phyloP scores from a whole-genome alignment of 2,329 filamentous ascomycete species.

The Cladosporium cucumerinum region DNA sequence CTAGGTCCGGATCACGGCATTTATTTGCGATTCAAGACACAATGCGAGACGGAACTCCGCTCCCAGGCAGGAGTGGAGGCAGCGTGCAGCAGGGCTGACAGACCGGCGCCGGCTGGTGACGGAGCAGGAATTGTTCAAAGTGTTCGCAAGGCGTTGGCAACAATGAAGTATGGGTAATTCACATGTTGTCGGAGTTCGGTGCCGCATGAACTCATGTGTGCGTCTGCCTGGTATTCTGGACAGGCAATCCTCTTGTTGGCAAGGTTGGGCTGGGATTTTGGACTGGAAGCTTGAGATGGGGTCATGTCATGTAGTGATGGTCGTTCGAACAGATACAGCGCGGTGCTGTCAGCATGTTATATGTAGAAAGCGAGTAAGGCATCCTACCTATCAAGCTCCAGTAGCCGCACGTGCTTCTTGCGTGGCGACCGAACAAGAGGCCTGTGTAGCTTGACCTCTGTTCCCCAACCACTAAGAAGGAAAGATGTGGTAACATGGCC shows the following conservation, averaged over 20 bases:
- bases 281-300: too few species aligned
- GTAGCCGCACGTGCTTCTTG: background rate
- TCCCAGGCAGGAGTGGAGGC: background rate
- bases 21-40: background rate
- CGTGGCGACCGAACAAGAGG: too few species aligned
- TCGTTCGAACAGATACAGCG: too few species aligned
- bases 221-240: too few species aligned
- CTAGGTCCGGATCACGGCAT: background rate
- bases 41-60: background rate
- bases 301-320: too few species aligned
- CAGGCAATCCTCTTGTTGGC: too few species aligned
- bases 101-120: background rate
- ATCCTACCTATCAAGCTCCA: background rate
- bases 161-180: background rate
- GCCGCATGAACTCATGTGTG: too few species aligned
- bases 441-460: background rate
- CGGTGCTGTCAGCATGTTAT: background rate
- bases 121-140: background rate
- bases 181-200: too few species aligned
- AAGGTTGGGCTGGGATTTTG: too few species aligned
- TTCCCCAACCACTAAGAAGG: background rate
- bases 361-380: background rate
- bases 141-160: background rate
- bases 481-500: background rate
- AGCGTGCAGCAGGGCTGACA: background rate